These are phyloP conservation scores for Eimeria sp. DNA, from an alignment of 169 alveolate genomes.

Conservation along the genomic window DNA sequence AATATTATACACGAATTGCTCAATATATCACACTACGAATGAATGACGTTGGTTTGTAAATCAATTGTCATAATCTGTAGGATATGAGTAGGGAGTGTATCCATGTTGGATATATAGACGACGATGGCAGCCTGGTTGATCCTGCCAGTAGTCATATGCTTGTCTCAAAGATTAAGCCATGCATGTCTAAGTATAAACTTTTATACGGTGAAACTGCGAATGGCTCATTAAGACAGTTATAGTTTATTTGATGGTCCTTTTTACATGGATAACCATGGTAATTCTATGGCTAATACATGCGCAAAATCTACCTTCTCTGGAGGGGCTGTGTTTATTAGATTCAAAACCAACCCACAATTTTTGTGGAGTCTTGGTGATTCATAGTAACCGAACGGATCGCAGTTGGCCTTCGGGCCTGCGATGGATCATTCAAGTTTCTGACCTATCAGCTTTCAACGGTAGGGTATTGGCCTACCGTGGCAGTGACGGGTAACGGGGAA, in stretches of 20 bases:
- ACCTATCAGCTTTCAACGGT: conserved; percentile 93
- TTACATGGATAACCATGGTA: too few relatives aligned
- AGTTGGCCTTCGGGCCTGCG: conserved; percentile 74
- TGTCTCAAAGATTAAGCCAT: conserved; percentile 97
- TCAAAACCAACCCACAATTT: conserved; percentile 81
- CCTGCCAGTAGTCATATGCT: conserved; percentile 99
- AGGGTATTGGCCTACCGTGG: conserved; percentile 97
- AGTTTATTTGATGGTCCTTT: too few relatives aligned
- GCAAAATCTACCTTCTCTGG: conserved; percentile 57
- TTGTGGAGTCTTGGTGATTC: conserved; percentile 75
- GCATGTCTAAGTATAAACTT: conserved; percentile 95
- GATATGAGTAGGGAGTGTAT: too few relatives aligned
- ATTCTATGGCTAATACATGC: conserved; percentile 64
- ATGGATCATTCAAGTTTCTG: conserved; percentile 85
- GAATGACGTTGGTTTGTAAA: too few relatives aligned
- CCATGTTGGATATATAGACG: background rate
- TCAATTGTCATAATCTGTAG: too few relatives aligned
- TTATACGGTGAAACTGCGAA: background rate
- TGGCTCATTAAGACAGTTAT: too few relatives aligned
- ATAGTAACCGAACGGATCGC: conserved; percentile 82
- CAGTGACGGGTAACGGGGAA: conserved; percentile 98
- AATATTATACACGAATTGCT: too few relatives aligned
- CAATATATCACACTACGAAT: too few relatives aligned
- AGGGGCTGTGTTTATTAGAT: conserved; percentile 80
- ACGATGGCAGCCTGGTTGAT: conserved; percentile 97